These are phyloP conservation scores for Pseudogymnoascus sp. DNA, from an alignment of 2,329 filamentous ascomycete species.

Conservation along the genomic window DNA sequence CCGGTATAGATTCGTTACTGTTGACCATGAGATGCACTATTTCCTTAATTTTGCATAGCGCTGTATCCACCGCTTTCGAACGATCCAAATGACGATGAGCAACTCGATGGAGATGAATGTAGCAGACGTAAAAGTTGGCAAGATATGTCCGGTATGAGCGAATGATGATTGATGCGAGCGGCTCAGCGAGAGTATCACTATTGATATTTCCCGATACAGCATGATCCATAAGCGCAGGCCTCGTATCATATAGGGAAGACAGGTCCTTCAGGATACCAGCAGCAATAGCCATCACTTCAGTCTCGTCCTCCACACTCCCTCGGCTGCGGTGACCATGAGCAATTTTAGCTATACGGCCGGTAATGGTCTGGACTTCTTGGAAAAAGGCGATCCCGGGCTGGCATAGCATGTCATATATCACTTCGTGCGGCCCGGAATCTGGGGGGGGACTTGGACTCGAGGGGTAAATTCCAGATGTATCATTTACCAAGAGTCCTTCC, in stretches of 20 bases:
- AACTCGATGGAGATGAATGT: slow-evolving; percentile 46
- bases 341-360: slow-evolving; percentile 45
- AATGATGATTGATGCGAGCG: slow-evolving; percentile 40
- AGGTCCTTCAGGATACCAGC: slow-evolving; percentile 41
- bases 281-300: slow-evolving; percentile 45
- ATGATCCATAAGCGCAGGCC: slow-evolving; percentile 46
- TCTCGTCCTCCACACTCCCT: slow-evolving; percentile 47
- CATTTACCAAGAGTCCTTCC: slow-evolving; percentile 5
- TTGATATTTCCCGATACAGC: slow-evolving; percentile 42
- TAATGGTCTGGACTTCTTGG: slow-evolving; percentile 47
- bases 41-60: slow-evolving; percentile 38
- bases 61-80: slow-evolving; percentile 39
- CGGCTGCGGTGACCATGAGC: slow-evolving; percentile 46
- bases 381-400: slow-evolving; percentile 46
- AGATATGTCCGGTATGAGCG: slow-evolving; percentile 44
- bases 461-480: slow-evolving; percentile 1
- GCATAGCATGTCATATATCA: slow-evolving; percentile 44
- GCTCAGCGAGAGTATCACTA: slow-evolving; percentile 38
- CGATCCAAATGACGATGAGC: slow-evolving; percentile 44
- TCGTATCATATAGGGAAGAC: slow-evolving; percentile 38
- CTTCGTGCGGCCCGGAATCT: slow-evolving; percentile 30
- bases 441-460: background rate
- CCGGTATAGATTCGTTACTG: slow-evolving; percentile 38
- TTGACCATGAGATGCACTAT: slow-evolving; percentile 37
- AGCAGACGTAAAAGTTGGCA: slow-evolving; percentile 46